Percentiles rank a stretch among this genome's conserved stretches.
Evolutionary conservation across 176 grass and related monocot genomes (phyloP).

Genomic region (Oryza rufipogon): DNA sequence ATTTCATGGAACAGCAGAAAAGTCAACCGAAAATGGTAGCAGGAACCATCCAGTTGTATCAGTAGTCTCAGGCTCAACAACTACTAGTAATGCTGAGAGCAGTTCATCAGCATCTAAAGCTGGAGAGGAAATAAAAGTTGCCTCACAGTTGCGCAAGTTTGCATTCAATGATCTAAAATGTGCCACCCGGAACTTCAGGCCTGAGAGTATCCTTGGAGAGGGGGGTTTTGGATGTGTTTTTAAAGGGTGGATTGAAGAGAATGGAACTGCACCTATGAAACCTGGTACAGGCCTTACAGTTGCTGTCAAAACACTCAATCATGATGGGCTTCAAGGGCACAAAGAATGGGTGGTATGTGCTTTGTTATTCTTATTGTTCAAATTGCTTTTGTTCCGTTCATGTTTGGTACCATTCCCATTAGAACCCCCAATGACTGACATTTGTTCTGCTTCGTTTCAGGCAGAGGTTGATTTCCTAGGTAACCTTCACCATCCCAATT

Average conservation of each 20-base stretch:
- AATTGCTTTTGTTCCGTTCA: conserved; percentile 24
- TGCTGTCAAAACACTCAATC: conserved; percentile 91
- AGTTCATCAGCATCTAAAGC: conserved; percentile 81
- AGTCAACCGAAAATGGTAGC: conserved; percentile 76
- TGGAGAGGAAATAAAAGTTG: conserved; percentile 77
- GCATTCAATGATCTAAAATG: conserved; percentile 83
- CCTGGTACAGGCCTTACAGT: conserved; percentile 90
- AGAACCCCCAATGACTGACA: conserved; percentile 5
- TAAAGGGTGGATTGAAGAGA: conserved; percentile 92
- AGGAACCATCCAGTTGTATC: conserved; percentile 71
- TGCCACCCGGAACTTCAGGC: conserved; percentile 83
- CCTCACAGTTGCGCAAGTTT: conserved; percentile 76
- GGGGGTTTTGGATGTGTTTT: conserved; percentile 94
- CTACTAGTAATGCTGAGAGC: conserved; percentile 74
- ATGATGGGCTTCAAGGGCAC: conserved; percentile 92
- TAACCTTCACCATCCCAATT: conserved; percentile 75
- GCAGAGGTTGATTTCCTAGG: conserved; percentile 92
- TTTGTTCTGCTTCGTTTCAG: conserved; percentile 36
- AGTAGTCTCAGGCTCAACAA: conserved; percentile 80
- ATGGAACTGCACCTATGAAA: conserved; percentile 83
- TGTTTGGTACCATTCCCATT: conserved; percentile 13
- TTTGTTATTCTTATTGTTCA: conserved; percentile 13
- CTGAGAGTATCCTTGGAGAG: conserved; percentile 81
- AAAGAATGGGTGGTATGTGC: conserved; percentile 87
- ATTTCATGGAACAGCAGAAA: conserved; percentile 67